Percentiles rank a stretch among this genome's conserved stretches.
phyloP scores from a whole-genome alignment of 768 basidiomycete genomes.

The Rhodotorula diobovata region DNA sequence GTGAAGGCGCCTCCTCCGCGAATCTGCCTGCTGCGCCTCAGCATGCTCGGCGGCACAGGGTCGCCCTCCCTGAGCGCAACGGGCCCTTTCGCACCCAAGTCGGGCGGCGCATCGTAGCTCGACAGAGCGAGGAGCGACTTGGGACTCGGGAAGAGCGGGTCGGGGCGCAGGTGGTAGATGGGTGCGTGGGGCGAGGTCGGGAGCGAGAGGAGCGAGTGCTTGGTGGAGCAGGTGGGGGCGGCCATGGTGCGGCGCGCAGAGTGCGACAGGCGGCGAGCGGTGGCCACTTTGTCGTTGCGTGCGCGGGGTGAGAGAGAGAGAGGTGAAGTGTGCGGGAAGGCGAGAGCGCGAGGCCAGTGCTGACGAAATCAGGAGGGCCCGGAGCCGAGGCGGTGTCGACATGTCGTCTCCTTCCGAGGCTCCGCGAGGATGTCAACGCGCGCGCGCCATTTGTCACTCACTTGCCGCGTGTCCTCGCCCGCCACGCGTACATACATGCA shows the following conservation, averaged over 20 bases:
- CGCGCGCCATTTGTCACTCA: too few species aligned
- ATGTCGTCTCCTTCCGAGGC: too few species aligned
- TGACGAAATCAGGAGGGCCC: too few species aligned
- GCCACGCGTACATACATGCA: too few species aligned
- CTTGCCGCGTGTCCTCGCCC: too few species aligned
- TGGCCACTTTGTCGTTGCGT: not conserved
- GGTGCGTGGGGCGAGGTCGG: conserved; percentile 34
- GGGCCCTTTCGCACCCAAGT: conserved; percentile 14
- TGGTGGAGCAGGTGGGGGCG: not conserved
- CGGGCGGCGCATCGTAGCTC: conserved; percentile 21
- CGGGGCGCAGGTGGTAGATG: conserved; percentile 33
- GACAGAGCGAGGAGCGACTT: conserved; percentile 20
- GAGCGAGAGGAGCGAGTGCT: conserved; percentile 12
- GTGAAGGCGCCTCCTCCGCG: conserved; percentile 25
- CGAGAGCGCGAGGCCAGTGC: too few species aligned
- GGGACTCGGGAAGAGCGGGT: conserved; percentile 33
- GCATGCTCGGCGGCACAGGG: conserved; percentile 35
- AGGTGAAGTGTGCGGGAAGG: not conserved
- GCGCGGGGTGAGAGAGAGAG: too few species aligned
- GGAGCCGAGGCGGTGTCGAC: too few species aligned
- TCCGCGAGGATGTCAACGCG: too few species aligned
- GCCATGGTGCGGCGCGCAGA: not conserved
- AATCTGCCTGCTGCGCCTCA: conserved; percentile 32
- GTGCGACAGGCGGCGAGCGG: not conserved
- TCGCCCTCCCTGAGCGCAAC: conserved; percentile 30